Base-by-base conservation (phyloP, 1,284 basidiomycete species). In the Malassezia restricta region DNA sequence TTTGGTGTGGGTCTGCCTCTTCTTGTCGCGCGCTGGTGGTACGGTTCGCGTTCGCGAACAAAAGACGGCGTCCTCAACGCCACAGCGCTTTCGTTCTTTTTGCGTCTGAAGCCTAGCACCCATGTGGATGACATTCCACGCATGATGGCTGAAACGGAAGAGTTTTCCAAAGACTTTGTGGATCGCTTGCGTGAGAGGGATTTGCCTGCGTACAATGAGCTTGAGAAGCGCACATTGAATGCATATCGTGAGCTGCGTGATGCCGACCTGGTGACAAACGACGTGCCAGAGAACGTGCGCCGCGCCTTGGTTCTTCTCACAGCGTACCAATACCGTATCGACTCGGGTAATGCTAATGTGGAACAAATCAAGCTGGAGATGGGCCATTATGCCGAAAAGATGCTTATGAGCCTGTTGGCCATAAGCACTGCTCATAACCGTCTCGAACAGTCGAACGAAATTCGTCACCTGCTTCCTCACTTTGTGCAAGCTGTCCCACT, bases 21-120 rank as follows among this genome's bases (percentile, higher is more conserved):
- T 54, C 76, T 91, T n/a, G 90, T 90, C 56, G 54, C 49, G 15
- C 31, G 83, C 49, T 99, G 94, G 94, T 99, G 94, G 94, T 98
- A 96, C 72, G 87, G 89, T 14, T 87, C 84, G 63, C 80, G 87
- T 50, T 80, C 83, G 59, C 83, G 82, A 73, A 98, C 94, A 29
- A 94, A 95, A 74, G 94, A 98, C 65, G 88, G 89, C 40, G 80
- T 96, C 48, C 78, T 88, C 59, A 83, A 85, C 44, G 78, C 78
- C 40, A 88, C 89, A 0, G 92, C 92, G 1, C 83, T 89, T 43
- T 78, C 79, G 1, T 94, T 91, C 78, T 98, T 96, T 82, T 87
- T 87, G 73, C 77, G 79, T 14, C 71, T 96, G 28, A 82, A 81
- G 39, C 92, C 96, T 68, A 83, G 86, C 43, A 84, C 85, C 6